phyloP scores from a whole-genome alignment of 768 basidiomycete species.

The Nidularia sp. region DNA sequence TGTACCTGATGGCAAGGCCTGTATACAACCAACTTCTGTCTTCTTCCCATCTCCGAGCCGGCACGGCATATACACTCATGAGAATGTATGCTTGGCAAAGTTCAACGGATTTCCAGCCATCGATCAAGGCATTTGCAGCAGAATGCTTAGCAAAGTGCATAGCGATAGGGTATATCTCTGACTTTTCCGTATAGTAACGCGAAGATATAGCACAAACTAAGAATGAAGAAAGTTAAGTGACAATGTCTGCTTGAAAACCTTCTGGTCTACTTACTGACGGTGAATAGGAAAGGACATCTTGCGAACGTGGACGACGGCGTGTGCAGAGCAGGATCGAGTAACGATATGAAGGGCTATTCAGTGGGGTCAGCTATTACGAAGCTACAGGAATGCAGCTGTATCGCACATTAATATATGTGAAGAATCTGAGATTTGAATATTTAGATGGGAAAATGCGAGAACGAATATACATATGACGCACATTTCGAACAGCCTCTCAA shows the following conservation, averaged over 20 bases:
- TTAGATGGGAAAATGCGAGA: background rate
- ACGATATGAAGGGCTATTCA: conserved; percentile 58
- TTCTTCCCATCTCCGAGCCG: conserved; percentile 83
- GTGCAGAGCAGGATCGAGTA: conserved; percentile 80
- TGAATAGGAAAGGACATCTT: conserved; percentile 87
- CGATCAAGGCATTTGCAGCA: conserved; percentile 75
- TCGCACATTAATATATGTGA: conserved; percentile 59
- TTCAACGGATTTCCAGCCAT: conserved; percentile 84
- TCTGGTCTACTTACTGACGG: conserved; percentile 56
- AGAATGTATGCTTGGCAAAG: conserved; percentile 89
- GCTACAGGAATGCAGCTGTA: no score
- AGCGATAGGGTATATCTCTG: conserved; percentile 81
- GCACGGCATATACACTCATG: conserved; percentile 78
- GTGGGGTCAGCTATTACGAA: no score
- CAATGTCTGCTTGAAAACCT: background rate
- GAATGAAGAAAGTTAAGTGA: background rate
- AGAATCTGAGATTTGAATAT: conserved; percentile 47
- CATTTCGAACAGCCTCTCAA: conserved; percentile 83
- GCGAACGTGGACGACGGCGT: conserved; percentile 76
- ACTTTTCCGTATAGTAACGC: conserved; percentile 72
- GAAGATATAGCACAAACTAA: conserved; percentile 85
- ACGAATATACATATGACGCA: conserved; percentile 28
- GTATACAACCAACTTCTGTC: conserved; percentile 89
- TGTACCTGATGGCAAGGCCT: conserved; percentile 76
- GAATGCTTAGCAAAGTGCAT: conserved; percentile 88